Conservation (phyloP, 768 basidiomycete genomes). For the Trametes elegans region DNA sequence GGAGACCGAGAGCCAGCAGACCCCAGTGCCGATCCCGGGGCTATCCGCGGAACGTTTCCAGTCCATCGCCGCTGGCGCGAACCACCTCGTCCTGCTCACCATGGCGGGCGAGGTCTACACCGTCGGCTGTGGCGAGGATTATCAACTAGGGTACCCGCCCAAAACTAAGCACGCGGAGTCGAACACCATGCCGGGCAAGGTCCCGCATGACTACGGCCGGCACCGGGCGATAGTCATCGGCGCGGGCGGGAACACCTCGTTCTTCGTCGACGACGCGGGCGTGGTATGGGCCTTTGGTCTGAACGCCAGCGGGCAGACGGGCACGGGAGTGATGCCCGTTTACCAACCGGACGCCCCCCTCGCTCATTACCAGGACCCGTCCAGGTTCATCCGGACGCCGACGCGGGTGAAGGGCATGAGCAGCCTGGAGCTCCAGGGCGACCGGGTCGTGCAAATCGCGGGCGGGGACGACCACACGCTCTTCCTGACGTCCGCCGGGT, state of each 20-base stretch:
- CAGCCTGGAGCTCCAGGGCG: constrained; percentile 51
- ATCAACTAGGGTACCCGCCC: constrained; percentile 44
- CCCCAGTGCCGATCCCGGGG: constrained; percentile 22
- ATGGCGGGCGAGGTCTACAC: constrained; percentile 43
- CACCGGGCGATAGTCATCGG: constrained; percentile 40
- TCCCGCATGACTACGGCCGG: constrained; percentile 31
- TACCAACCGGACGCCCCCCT: neutral
- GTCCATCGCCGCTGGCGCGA: constrained; percentile 40
- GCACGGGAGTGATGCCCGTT: constrained; percentile 21
- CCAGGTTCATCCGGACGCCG: constrained; percentile 48
- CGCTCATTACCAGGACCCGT: neutral
- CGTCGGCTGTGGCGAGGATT: constrained; percentile 43
- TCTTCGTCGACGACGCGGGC: constrained; percentile 44
- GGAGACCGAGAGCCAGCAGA: constrained; percentile 23
- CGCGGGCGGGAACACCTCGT: constrained; percentile 43
- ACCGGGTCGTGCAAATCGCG: constrained; percentile 59
- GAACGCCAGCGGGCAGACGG: constrained; percentile 43
- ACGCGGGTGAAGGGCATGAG: constrained; percentile 55
- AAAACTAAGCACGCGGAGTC: constrained; percentile 37
- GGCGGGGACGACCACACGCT: constrained; percentile 88
- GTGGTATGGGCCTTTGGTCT: constrained; percentile 48
- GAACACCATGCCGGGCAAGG: constrained; percentile 40
- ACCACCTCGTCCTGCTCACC: constrained; percentile 47
- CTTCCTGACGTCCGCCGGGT: constrained; percentile 78
- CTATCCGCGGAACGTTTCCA: constrained; percentile 26